Base-by-base conservation (phyloP, 1,284 basidiomycete species). In the Caloboletus firmus region DNA sequence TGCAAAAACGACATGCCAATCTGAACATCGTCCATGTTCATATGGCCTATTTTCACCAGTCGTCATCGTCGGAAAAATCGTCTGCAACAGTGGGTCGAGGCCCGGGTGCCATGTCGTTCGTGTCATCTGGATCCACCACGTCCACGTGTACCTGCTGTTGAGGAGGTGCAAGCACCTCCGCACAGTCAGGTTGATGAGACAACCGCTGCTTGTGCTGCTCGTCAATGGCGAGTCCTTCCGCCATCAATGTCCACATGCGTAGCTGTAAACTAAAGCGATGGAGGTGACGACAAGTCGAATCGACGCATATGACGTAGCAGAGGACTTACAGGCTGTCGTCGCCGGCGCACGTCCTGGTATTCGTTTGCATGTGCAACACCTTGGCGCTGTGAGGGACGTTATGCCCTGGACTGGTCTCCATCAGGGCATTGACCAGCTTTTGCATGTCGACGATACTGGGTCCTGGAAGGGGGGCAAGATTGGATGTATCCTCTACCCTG, bases 171-270 rank as follows among this genome's bases (percentile, higher is more conserved):
- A 71, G 54, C 18, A 58, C 41, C 32, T 52, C 48, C 10, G 49
- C 56, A 48, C 55, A 49, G 1, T 39, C 45, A 6, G 64, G 59
- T 12, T 58, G 45, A 13, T 49, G 53, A 20, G 57, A 46, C 13
- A 17, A 12, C 2, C 71, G 69, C 7, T 59, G 17, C 31, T 53
- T 57, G 51, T 32, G 63, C 17, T 69, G 68, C 50, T 69, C 71
- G 39, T 69, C 71, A 37, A 69, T 71, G 20, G 65, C 58, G 7
- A 48, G 56, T 7, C 63, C 71, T 28, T 72, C 60, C 4, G 68
- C 65, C 66, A 72, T 72, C 34, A 64, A 66, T 20, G 39, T 48
- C 70, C 71, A 69, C 59, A 72, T 62, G n/a, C 47, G 62, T 17
- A 72, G 41, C 31, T 66, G 59, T 31, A 72, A 44, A 32, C 67